Evolutionary conservation across 177 flowering plant species (phyloP).

Genomic region (Telopea speciosissima): DNA sequence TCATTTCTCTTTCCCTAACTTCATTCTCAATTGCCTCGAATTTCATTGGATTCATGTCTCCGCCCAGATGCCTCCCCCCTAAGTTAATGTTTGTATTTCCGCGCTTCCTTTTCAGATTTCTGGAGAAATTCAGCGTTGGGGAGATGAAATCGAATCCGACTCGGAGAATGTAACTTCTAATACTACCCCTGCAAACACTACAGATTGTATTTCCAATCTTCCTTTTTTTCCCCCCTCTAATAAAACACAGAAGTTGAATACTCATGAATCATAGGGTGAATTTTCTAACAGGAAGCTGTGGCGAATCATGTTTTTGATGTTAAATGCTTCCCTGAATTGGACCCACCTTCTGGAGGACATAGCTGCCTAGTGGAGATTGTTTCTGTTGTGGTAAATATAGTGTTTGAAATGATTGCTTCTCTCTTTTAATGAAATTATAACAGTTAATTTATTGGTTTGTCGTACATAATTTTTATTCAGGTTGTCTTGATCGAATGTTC

Average conservation of each 20-base stretch:
- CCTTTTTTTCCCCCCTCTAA: no score
- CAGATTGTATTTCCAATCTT: no score
- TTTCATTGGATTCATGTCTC: neutral
- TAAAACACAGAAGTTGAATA: no score
- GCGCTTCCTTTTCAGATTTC: constrained; percentile 32
- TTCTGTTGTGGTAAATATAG: constrained; percentile 35
- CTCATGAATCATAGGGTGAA: no score
- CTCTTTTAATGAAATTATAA: neutral
- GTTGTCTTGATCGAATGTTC: no score
- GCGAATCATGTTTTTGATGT: neutral
- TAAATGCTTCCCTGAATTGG: constrained; percentile 6
- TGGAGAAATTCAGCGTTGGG: constrained; percentile 43
- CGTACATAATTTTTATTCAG: neutral
- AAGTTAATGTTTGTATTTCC: neutral
- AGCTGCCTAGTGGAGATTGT: constrained; percentile 29
- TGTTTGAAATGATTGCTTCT: neutral
- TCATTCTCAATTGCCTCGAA: neutral
- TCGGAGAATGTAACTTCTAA: constrained; percentile 18
- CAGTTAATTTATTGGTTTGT: neutral
- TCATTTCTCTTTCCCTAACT: neutral
- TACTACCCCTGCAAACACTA: no score
- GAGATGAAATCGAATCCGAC: constrained; percentile 13
- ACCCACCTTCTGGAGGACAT: constrained; percentile 11
- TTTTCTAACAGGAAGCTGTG: constrained; percentile 16
- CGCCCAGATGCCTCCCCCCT: no score